These are phyloP conservation scores for Acarospora socialis DNA, from an alignment of 2,329 filamentous ascomycete species.

Conservation along the genomic window DNA sequence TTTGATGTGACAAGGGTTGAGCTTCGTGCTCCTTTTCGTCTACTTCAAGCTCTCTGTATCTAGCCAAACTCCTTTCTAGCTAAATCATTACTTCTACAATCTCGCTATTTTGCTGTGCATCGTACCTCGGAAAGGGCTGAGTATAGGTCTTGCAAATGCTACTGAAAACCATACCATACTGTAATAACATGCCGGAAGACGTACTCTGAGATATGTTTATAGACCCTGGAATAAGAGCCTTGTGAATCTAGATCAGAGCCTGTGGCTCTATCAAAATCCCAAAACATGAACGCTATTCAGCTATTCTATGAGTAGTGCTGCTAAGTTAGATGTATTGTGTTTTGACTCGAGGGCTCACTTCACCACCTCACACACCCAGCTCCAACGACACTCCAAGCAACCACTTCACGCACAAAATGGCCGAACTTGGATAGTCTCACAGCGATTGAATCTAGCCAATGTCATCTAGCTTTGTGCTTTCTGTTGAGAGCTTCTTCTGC, in stretches of 20 bases:
- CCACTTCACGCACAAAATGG: background rate
- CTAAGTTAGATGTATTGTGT: background rate
- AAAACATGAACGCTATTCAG: too few relatives aligned
- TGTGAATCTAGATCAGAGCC: background rate
- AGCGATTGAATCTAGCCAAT: background rate
- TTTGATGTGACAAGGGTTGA: too few relatives aligned
- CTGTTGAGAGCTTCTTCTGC: background rate
- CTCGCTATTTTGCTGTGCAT: too few relatives aligned
- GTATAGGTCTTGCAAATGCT: too few relatives aligned
- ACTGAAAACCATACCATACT: background rate
- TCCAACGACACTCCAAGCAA: background rate
- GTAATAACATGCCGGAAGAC: background rate
- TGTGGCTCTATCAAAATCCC: too few relatives aligned
- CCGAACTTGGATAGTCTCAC: background rate
- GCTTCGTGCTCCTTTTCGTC: too few relatives aligned
- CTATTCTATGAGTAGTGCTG: background rate
- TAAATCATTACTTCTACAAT: too few relatives aligned
- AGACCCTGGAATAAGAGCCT: background rate
- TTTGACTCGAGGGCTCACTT: background rate
- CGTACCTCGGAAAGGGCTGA: too few relatives aligned
- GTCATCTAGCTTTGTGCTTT: background rate
- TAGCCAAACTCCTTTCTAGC: too few relatives aligned
- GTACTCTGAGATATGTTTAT: background rate
- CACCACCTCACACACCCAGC: background rate
- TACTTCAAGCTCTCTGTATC: too few relatives aligned